These are phyloP conservation scores for Yamadazyma oceani DNA, from an alignment of 1,139 yeast genomes.

Conservation along the genomic window DNA sequence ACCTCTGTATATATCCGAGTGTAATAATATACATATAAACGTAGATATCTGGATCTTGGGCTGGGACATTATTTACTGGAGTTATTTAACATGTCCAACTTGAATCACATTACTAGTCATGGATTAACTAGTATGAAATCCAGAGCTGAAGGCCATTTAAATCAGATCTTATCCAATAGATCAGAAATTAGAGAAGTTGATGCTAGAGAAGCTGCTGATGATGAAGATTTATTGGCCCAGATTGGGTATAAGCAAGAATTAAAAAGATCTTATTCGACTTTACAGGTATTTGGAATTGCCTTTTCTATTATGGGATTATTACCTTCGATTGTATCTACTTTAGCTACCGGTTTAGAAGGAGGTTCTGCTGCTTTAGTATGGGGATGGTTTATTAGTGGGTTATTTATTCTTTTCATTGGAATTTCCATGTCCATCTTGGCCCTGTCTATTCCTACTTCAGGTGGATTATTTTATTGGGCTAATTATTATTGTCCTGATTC, in stretches of 20 bases:
- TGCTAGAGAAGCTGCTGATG: conserved; percentile 29
- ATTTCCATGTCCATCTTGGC: conserved; percentile 65
- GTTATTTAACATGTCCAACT: background rate
- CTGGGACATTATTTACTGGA: too few species aligned
- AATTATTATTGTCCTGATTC: conserved; percentile 36
- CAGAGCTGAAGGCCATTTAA: conserved; percentile 23
- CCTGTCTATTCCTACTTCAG: conserved; percentile 70
- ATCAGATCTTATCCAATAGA: conserved; percentile 22
- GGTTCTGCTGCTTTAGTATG: conserved; percentile 55
- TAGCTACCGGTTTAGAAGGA: conserved; percentile 37
- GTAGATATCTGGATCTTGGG: too few species aligned
- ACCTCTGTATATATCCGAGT: too few species aligned
- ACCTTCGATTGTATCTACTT: conserved; percentile 44
- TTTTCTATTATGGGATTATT: conserved; percentile 54
- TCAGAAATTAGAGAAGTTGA: conserved; percentile 30
- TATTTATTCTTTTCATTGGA: conserved; percentile 59
- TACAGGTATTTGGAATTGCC: conserved; percentile 55
- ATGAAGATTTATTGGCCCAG: conserved; percentile 50
- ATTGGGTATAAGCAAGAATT: conserved; percentile 56
- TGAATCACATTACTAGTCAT: conserved; percentile 9
- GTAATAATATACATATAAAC: too few species aligned
- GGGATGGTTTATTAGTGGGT: conserved; percentile 70
- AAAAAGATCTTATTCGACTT: conserved; percentile 44
- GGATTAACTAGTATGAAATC: conserved; percentile 17
- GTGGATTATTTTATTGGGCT: conserved; percentile 65